A percentile compares a stretch with the other conserved stretches of the same genome.
Evolutionary conservation across 768 basidiomycete species (phyloP).

Genomic region (Daedaleopsis nitida): DNA sequence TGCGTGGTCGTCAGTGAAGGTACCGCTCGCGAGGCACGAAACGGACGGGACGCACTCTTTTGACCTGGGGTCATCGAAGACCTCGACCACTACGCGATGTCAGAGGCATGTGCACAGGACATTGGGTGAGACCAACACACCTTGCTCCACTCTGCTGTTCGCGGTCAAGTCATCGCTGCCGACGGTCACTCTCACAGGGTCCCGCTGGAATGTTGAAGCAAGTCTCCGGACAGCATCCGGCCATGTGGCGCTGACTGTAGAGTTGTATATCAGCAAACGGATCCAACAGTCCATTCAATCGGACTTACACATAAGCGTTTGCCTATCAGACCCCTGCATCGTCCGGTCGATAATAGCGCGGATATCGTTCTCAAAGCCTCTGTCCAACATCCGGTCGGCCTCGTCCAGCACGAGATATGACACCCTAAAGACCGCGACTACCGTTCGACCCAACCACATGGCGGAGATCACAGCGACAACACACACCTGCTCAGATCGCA

Average conservation of each 20-base stretch:
- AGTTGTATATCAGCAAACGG: background rate
- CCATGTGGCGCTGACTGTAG: slow-evolving; percentile 95
- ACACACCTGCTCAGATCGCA: slow-evolving; percentile 79
- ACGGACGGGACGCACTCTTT: slow-evolving; percentile 72
- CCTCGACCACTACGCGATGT: slow-evolving; percentile 60
- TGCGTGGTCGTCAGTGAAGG: slow-evolving; percentile 28
- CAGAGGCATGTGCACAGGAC: background rate
- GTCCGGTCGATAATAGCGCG: slow-evolving; percentile 81
- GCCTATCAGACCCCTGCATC: slow-evolving; percentile 67
- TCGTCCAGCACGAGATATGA: slow-evolving; percentile 94
- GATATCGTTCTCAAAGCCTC: slow-evolving; percentile 98
- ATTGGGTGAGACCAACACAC: slow-evolving; percentile 22
- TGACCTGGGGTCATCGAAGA: slow-evolving; percentile 79
- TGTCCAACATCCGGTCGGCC: slow-evolving; percentile 97
- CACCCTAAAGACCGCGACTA: slow-evolving; percentile 50
- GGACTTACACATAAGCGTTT: slow-evolving; percentile 90
- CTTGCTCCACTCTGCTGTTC: slow-evolving; percentile 90
- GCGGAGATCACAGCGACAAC: slow-evolving; percentile 6
- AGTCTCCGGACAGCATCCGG: slow-evolving; percentile 90
- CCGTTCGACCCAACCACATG: background rate
- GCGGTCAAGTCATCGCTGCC: slow-evolving; percentile 95
- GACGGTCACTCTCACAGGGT: slow-evolving; percentile 90
- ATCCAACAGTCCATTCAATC: background rate
- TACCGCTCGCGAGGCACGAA: background rate
- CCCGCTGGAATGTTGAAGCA: slow-evolving; percentile 82